Base-by-base conservation (phyloP, 495 filamentous ascomycete genomes). In the Glonium stellatum region DNA sequence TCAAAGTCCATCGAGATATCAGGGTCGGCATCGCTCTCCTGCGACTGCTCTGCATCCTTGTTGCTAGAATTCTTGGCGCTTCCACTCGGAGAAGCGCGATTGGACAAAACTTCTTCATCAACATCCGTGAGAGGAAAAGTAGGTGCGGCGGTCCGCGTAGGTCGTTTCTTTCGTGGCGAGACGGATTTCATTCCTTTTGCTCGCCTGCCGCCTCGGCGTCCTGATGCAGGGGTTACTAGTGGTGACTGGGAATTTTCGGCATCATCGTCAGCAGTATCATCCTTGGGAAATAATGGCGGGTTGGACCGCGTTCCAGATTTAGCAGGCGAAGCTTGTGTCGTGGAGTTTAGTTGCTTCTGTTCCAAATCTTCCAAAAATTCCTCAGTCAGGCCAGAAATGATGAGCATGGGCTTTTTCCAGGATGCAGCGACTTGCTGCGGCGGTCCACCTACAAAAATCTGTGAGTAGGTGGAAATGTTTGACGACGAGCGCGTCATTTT, bases 121-220 rank as follows among this genome's bases (percentile, higher is more conserved):
- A 56, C 61, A 48, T 67, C 65, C 37, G 37, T 48, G 55, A 67
- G 60, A 15, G 65, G 55, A 63, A 61, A 67, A 31, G 52, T 49
- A 18, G 63, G 63, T 31, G 59, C 59, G 31, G 63, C 63, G 57
- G 42, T 62, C 35, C 63, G 63, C 41, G 56, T 42, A 44, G 42
- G 55, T 39, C 63, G 59, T 10, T 41, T 52, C 57, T 57, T 47
- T 39, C 39, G 23, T 25, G 60, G 65, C 13, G 65, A 61, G 48
- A 51, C 31, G 5, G 48, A 15, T 15, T 51, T 51, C 48, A 25
- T 51, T 5, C 21, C 13, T 31, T 31, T 51, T 4, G 55, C 54
- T 12, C 60, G 9, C 13, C 60, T 60, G 27, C 64, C 18, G 10
- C 55, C 63, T 23, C 63, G 37, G 1, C 64, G 60, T 15, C 21